phyloP scores from a whole-genome alignment of 2,329 filamentous ascomycete species.

The Neonectria magnoliae region DNA sequence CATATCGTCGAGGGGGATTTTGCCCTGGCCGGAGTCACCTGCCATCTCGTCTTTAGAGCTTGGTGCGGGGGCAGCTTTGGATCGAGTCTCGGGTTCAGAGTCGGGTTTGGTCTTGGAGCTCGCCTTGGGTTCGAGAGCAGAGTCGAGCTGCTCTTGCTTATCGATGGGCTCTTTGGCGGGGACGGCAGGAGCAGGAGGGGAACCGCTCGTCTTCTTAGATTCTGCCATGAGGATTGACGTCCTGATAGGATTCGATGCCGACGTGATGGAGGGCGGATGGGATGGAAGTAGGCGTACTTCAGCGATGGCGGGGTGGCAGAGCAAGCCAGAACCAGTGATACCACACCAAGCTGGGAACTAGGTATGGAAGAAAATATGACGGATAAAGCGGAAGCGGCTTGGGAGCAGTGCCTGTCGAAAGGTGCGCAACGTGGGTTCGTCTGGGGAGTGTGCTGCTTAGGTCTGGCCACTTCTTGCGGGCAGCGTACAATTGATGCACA shows the following conservation, averaged over 20 bases:
- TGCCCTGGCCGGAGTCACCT: constrained; percentile 21
- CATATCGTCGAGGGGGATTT: constrained; percentile 28
- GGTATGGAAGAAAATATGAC: not conserved
- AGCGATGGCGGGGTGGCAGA: not conserved
- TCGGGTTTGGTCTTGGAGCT: not conserved
- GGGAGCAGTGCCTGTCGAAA: constrained; percentile 2
- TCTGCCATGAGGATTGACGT: constrained; percentile 23
- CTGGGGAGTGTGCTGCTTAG: too few species aligned
- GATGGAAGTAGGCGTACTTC: not conserved
- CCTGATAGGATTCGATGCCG: not conserved
- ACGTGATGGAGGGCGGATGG: not conserved
- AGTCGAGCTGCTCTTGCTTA: not conserved
- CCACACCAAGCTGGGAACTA: not conserved
- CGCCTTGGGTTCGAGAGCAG: not conserved
- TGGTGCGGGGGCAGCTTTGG: not conserved
- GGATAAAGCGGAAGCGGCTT: not conserved
- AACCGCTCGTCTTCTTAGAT: constrained; percentile 12
- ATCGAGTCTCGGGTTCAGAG: not conserved
- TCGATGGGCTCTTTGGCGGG: constrained; percentile 32
- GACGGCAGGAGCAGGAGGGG: constrained; percentile 19
- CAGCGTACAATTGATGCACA: not conserved
- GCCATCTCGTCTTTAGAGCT: constrained; percentile 24
- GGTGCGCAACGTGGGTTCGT: not conserved
- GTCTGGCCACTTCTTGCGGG: too few species aligned
- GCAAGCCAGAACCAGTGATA: not conserved